Conservation (phyloP, 441 rosid genomes). For the Flueggea neowawraea region DNA sequence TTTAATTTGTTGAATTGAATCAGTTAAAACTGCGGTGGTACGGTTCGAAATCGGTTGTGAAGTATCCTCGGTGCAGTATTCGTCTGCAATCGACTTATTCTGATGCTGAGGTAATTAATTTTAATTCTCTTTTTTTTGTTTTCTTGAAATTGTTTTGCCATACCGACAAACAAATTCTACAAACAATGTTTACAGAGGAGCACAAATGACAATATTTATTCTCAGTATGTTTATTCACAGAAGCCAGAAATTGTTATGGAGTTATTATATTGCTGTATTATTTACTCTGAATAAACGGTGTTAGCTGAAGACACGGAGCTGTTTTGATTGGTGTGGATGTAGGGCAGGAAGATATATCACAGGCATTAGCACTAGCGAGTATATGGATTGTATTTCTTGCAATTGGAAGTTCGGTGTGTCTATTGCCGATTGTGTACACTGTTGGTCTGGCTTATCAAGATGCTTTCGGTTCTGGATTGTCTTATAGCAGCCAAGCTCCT, state of each 20-base stretch:
- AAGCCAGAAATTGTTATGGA: too few species aligned
- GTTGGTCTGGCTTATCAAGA: slow-evolving; percentile 55
- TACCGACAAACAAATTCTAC: too few species aligned
- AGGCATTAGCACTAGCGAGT: slow-evolving; percentile 72
- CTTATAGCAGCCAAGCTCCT: slow-evolving; percentile 40
- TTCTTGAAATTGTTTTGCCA: neutral
- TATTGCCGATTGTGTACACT: slow-evolving; percentile 56
- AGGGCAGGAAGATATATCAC: slow-evolving; percentile 98
- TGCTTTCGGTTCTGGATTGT: slow-evolving; percentile 37
- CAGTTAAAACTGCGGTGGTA: slow-evolving; percentile 87
- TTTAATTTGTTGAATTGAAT: slow-evolving; percentile 4
- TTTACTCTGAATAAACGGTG: too few species aligned
- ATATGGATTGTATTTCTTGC: slow-evolving; percentile 79
- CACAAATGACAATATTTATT: too few species aligned
- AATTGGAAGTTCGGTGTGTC: slow-evolving; percentile 56
- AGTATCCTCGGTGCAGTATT: slow-evolving; percentile 96
- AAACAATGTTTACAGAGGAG: too few species aligned
- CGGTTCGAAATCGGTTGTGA: slow-evolving; percentile 87
- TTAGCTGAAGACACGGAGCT: slow-evolving; percentile 27
- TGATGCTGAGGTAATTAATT: slow-evolving; percentile 84
- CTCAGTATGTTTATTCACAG: too few species aligned
- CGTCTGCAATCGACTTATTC: slow-evolving; percentile 77
- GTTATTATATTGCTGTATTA: too few species aligned
- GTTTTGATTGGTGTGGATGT: slow-evolving; percentile 57
- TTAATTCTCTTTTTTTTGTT: neutral